These are phyloP conservation scores for Begonia loranthoides DNA, from an alignment of 306 rosid species.

Conservation along the genomic window DNA sequence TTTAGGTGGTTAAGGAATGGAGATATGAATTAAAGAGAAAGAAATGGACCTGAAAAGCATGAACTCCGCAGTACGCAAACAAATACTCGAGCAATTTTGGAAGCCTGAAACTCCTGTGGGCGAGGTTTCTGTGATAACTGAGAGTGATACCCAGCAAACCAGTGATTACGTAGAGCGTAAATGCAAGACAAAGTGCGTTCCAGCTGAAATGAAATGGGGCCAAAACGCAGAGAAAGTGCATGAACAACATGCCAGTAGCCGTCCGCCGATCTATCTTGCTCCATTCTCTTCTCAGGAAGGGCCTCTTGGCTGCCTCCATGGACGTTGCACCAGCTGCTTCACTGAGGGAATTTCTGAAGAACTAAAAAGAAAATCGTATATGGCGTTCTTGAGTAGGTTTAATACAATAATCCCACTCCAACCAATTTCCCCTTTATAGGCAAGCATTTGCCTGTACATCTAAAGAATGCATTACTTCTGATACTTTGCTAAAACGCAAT, in stretches of 20 bases:
- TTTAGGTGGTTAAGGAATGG: no score
- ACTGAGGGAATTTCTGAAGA: no score
- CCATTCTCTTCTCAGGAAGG: slow-evolving; percentile 1
- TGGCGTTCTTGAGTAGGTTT: no score
- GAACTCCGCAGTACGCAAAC: slow-evolving; percentile 71
- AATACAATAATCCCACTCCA: no score
- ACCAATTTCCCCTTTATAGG: no score
- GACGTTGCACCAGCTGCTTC: no score
- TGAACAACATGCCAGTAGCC: slow-evolving; percentile 32
- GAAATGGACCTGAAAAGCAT: slow-evolving; percentile 63
- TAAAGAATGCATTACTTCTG: no score
- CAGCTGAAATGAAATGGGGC: slow-evolving; percentile 75
- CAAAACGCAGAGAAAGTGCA: slow-evolving; percentile 52
- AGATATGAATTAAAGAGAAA: not conserved
- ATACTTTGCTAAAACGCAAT: no score
- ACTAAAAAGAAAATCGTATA: no score
- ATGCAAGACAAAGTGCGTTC: slow-evolving; percentile 46
- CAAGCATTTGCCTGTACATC: no score
- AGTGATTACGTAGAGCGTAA: slow-evolving; percentile 37
- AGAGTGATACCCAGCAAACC: slow-evolving; percentile 64
- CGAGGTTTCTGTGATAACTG: slow-evolving; percentile 69
- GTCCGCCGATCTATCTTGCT: slow-evolving; percentile 30
- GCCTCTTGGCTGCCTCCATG: no score
- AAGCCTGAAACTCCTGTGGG: slow-evolving; percentile 71
- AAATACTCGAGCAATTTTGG: slow-evolving; percentile 81